A percentile compares a stretch with the other conserved stretches of the same genome.
Evolutionary conservation across 2,329 filamentous ascomycete species (phyloP).

Genomic region (Lachnellula arida): DNA sequence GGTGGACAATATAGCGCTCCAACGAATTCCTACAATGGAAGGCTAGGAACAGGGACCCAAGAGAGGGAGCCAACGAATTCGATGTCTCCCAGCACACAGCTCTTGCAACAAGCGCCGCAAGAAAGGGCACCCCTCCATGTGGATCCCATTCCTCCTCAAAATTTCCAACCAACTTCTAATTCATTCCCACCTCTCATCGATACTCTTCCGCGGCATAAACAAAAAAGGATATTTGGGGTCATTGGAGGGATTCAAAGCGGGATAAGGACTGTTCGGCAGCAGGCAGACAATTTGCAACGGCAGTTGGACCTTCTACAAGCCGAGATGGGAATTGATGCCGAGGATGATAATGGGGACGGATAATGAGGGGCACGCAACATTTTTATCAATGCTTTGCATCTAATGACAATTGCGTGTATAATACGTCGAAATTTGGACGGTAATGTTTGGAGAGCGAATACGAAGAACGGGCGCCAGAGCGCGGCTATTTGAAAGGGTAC

Average conservation of each 20-base stretch:
- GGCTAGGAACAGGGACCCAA: neutral
- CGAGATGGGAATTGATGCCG: constrained; percentile 17
- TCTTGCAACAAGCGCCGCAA: constrained; percentile 1
- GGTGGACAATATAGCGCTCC: neutral
- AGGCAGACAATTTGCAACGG: constrained; percentile 23
- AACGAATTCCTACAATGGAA: neutral
- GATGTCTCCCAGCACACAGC: constrained; percentile 11
- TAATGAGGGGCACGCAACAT: neutral
- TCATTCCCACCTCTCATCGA: constrained; percentile 17
- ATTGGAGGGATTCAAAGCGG: constrained; percentile 26
- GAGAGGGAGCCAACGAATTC: constrained; percentile 7
- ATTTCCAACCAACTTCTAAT: neutral
- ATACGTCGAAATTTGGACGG: too few relatives aligned
- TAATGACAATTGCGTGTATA: too few relatives aligned
- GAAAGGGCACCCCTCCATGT: neutral
- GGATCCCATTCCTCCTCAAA: neutral
- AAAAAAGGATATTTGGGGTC: constrained; percentile 22
- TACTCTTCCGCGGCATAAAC: constrained; percentile 22
- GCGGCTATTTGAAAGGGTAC: too few relatives aligned
- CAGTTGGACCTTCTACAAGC: constrained; percentile 21
- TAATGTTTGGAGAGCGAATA: too few relatives aligned
- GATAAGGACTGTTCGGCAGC: constrained; percentile 18
- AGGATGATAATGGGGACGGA: constrained; percentile 13
- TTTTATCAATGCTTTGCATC: too few relatives aligned
- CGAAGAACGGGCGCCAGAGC: too few relatives aligned